These are phyloP conservation scores for grape (Vitis vinifera) DNA, from an alignment of 164 flowering plant species.

Conservation along the genomic window ASM3070453v1 NC_081805.1:614001-614500, in stretches of 20 bases:
- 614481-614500: no score
- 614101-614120: conserved; percentile 4
- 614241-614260: not conserved
- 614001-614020: conserved; percentile 17
- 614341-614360: no score
- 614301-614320: no score
- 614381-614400: no score
- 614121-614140: conserved; percentile 35
- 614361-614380: no score
- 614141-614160: conserved; percentile 24
- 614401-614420: no score
- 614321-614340: no score
- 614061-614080: not conserved
- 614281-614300: not conserved
- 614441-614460: no score
- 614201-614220: conserved; percentile 11
- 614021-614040: conserved; percentile 13
- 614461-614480: no score
- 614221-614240: conserved; percentile 3
- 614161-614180: conserved; percentile 8
- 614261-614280: not conserved
- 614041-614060: conserved; percentile 3
- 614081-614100: conserved; percentile 19
- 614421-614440: no score
- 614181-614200: conserved; percentile 9